Base-by-base conservation (phyloP, 495 filamentous ascomycete species). In the Xylaria scruposa region DNA sequence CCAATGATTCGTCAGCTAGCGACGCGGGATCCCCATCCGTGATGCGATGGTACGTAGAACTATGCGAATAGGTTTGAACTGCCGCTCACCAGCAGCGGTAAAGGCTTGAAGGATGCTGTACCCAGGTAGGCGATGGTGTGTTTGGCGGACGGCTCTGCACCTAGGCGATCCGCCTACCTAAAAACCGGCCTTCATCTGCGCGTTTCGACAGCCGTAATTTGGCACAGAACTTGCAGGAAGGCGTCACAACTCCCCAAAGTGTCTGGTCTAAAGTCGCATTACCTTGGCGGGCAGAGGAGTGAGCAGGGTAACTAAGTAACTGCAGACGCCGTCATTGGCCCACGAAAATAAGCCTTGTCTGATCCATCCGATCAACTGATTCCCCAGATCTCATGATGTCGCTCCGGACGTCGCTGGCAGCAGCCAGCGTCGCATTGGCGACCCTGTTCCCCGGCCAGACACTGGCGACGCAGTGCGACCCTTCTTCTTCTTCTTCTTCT, bases 401-500 rank as follows among this genome's bases (percentile, higher is more conserved):
- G 10, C 49, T 26, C 40, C 62, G 62, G 15, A 17, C 62, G 9
- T 53, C 44, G 49, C 60, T 71, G 31, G 62, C 46, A 46, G 58
- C 61, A 29, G 70, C 70, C 70, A 60, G 60, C 62, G 51, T 67
- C 70, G 59, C 51, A 38, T 59, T 58, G 19, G 70, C 70, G 24
- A 47, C 69, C 68, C 60, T 64, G 21, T 17, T 38, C 17, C 21
- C 51, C 38, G 67, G 21, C 67, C 36, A 33, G 40, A 21, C 69
- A 40, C 68, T 24, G 31, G 69, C 44, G 33, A 31, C 53, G 31
- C 17, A 33, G 44, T 62, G 68, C 68, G 29, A 21, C 68, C 12
- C 17, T n/a, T 8, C 29, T 15, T 36, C 54, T 17, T 15, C 19
- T 0, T 36, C 33, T 36, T 33, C 31, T 33, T 33, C 31, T 33